phyloP scores from a whole-genome alignment of 495 filamentous ascomycete species.

The Annulohypoxylon stygium region DNA sequence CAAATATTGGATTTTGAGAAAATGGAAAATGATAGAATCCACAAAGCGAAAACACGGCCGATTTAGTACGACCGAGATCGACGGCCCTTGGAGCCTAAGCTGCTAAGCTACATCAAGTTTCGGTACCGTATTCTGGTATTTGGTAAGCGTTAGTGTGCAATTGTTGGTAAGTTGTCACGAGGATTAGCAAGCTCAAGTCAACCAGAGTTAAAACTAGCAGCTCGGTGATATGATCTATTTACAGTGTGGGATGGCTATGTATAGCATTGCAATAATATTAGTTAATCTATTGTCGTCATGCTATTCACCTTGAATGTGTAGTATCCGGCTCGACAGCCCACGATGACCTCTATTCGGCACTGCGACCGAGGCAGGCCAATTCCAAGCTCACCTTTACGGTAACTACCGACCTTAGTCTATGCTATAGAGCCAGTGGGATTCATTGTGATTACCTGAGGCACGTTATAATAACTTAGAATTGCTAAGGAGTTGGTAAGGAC shows the following conservation, averaged over 20 bases:
- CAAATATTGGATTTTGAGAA: constrained; percentile 7
- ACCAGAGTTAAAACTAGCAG: not conserved
- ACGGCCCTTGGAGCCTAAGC: constrained; percentile 29
- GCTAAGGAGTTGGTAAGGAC: constrained; percentile 20
- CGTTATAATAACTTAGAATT: constrained; percentile 19
- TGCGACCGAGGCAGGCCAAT: constrained; percentile 14
- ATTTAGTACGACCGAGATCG: constrained; percentile 49
- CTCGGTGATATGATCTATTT: constrained; percentile 32
- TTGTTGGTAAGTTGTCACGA: constrained; percentile 36
- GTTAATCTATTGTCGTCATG: constrained; percentile 33
- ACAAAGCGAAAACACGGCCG: constrained; percentile 22
- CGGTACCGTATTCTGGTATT: constrained; percentile 33
- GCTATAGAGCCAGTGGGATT: constrained; percentile 29
- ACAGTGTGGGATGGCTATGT: constrained; percentile 13
- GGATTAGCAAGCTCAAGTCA: constrained; percentile 10
- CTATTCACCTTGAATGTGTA: constrained; percentile 24
- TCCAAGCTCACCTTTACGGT: constrained; percentile 22
- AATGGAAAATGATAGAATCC: constrained; percentile 8
- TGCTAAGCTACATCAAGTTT: constrained; percentile 19
- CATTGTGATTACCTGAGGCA: constrained; percentile 39
- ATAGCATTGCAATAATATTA: constrained; percentile 21
- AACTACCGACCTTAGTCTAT: constrained; percentile 33
- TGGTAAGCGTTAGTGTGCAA: constrained; percentile 31
- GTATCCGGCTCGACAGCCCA: constrained; percentile 18
- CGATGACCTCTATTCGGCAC: constrained; percentile 31